Conservation (phyloP, 2,329 filamentous ascomycete species). For the Ceratocystis alfenasii region DNA sequence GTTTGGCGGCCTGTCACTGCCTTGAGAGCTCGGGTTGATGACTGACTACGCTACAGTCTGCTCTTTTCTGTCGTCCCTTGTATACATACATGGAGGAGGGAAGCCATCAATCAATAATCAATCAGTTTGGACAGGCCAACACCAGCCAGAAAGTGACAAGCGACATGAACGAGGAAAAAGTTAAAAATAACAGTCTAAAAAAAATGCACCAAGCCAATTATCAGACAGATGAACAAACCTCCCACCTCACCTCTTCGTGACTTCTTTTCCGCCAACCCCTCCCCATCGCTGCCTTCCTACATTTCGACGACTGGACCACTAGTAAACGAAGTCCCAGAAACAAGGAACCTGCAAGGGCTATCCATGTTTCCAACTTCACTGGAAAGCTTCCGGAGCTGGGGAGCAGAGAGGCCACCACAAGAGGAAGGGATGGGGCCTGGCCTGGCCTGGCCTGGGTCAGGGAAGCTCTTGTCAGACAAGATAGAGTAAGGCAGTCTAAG, state of each 20-base stretch:
- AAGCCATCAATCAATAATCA: too few relatives aligned
- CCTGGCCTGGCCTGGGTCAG: not conserved
- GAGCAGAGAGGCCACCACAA: not conserved
- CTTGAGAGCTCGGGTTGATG: too few relatives aligned
- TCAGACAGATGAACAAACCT: too few relatives aligned
- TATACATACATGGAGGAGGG: too few relatives aligned
- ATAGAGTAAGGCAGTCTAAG: not conserved
- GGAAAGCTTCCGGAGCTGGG: not conserved
- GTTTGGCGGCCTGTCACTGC: too few relatives aligned
- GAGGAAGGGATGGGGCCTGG: not conserved
- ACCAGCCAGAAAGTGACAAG: too few relatives aligned
- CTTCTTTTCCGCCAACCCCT: not conserved
- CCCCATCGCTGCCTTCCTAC: not conserved
- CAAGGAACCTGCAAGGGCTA: not conserved
- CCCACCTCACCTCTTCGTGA: too few relatives aligned
- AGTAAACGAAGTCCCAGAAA: not conserved
- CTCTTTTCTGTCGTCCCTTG: too few relatives aligned
- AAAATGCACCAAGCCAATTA: not conserved
- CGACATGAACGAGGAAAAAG: not conserved
- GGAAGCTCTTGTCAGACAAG: not conserved
- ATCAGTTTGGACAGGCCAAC: too few relatives aligned
- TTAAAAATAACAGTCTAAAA: not conserved
- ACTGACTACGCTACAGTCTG: too few relatives aligned
- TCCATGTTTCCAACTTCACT: not conserved
- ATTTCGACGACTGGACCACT: not conserved